Evolutionary conservation across 352 stramenopile species (phyloP), one percentile per base, ranked within the genome.

Genomic region (Phytophthora agathidicida): DNA sequence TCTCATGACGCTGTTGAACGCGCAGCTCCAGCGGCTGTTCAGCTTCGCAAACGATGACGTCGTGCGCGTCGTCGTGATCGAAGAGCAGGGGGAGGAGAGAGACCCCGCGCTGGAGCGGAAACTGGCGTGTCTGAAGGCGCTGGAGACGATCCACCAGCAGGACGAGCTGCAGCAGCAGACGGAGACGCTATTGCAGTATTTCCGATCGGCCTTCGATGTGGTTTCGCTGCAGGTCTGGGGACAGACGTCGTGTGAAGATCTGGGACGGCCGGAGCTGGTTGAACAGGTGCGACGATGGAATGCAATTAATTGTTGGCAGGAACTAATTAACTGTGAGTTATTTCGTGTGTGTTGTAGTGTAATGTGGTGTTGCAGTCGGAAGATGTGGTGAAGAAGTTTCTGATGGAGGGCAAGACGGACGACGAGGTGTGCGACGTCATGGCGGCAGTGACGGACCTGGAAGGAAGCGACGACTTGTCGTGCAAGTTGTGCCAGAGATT

Each of bases 401-500:
- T 88, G 19, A 31, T 35, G 3, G 33, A 66, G 10, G 82, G 73
- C 17, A 74, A 75, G 46, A 69, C 68, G 8, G 55, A 83, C 23
- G 63, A 77, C 4, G 68, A 87, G 43, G 71, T 88, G 28, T 91
- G 82, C 27, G 73, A 79, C 31, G 39, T 69, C n/a, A 60, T 80
- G 38, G 20, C 41, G 33, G 17, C 32, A 27, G 46, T 67, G 27
- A 38, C 35, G 22, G 56, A 75, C n/a, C 19, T 68, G 33, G 67
- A 76, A 13, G 56, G 45, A 14, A 44, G 50, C 30, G 68, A 85
- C 51, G 39, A 59, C 13, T 38, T 90, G 22, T 83, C 78, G 37
- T 93, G 83, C 51, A 85, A 86, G 53, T 68, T 93, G 37, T 93
- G 83, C 72, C 69, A 89, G 54, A 74, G 79, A 33, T 90, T 93